phyloP scores from a whole-genome alignment of 768 basidiomycete genomes.

The Trametes cingulata region DNA sequence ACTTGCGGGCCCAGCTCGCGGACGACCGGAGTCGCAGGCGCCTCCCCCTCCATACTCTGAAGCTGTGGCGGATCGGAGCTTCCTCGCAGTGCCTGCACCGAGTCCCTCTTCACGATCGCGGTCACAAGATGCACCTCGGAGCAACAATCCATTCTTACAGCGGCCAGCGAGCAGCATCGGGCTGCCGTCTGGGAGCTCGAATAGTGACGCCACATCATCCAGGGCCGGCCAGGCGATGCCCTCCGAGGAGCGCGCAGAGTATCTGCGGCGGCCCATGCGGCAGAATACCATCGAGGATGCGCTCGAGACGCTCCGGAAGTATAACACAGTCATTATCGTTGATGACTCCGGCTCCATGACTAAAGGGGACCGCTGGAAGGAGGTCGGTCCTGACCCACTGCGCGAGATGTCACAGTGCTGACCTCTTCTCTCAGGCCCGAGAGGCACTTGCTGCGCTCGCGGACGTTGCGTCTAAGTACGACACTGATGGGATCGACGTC shows the following conservation, averaged over 20 bases:
- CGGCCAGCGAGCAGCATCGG: constrained; percentile 5
- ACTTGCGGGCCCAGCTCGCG: constrained; percentile 8
- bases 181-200: background rate
- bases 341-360: constrained; percentile 65
- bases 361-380: constrained; percentile 45
- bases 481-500: constrained; percentile 61
- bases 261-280: constrained; percentile 20
- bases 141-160: constrained; percentile 9
- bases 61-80: constrained; percentile 10
- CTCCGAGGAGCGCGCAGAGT: constrained; percentile 11
- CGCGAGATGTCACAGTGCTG: background rate
- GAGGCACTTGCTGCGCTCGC: constrained; percentile 52
- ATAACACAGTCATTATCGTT: constrained; percentile 59
- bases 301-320: constrained; percentile 42
- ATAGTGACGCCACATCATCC: background rate
- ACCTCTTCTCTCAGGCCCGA: constrained; percentile 38
- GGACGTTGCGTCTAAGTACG: constrained; percentile 48
- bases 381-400: constrained; percentile 36
- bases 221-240: background rate
- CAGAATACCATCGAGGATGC: constrained; percentile 25
- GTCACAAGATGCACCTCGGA: constrained; percentile 6
- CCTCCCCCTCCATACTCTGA: constrained; percentile 23
- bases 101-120: background rate
- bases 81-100: constrained; percentile 1
- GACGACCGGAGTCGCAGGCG: constrained; percentile 3